A percentile compares a stretch with the other conserved stretches of the same genome.
phyloP scores from a whole-genome alignment of 768 basidiomycete genomes.

The Mycena venus region DNA sequence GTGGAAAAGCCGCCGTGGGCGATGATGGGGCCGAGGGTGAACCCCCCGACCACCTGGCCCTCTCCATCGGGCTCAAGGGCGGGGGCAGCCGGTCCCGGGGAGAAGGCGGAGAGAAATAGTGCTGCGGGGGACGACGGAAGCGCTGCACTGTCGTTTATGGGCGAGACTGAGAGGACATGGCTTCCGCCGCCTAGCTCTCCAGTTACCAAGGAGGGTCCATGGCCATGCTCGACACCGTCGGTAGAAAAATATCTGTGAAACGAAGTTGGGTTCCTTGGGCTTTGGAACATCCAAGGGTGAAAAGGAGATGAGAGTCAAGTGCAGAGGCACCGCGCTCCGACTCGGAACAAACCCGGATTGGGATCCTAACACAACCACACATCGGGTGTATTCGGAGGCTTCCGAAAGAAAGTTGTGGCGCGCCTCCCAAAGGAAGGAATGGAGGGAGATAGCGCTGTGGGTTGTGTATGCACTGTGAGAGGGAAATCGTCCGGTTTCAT shows the following conservation, averaged over 20 bases:
- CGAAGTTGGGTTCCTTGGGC: not conserved
- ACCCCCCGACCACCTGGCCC: slow-evolving; percentile 77
- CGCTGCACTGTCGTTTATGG: not conserved
- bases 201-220: slow-evolving; percentile 1
- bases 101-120: slow-evolving; percentile 78
- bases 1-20: slow-evolving; percentile 88
- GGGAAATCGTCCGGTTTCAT: too few relatives aligned
- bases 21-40: slow-evolving; percentile 80
- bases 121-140: slow-evolving; percentile 75
- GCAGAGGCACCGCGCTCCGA: not conserved
- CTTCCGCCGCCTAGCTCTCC: not conserved
- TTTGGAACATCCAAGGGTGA: slow-evolving; percentile 29
- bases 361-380: slow-evolving; percentile 2
- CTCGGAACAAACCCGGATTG: not conserved
- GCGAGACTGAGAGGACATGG: slow-evolving; percentile 1
- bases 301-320: slow-evolving; percentile 25
- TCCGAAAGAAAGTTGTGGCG: not conserved
- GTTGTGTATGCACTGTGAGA: too few relatives aligned
- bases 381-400: not conserved
- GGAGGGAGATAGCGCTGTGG: too few relatives aligned
- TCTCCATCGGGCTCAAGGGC: slow-evolving; percentile 70
- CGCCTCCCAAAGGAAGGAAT: too few relatives aligned
- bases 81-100: slow-evolving; percentile 49
- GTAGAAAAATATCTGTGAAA: slow-evolving; percentile 30
- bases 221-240: slow-evolving; percentile 3